Percentiles rank a stretch among this genome's conserved stretches.
Evolutionary conservation across 2,329 filamentous ascomycete species (phyloP).

Genomic region (Scedosporium aurantiacum): DNA sequence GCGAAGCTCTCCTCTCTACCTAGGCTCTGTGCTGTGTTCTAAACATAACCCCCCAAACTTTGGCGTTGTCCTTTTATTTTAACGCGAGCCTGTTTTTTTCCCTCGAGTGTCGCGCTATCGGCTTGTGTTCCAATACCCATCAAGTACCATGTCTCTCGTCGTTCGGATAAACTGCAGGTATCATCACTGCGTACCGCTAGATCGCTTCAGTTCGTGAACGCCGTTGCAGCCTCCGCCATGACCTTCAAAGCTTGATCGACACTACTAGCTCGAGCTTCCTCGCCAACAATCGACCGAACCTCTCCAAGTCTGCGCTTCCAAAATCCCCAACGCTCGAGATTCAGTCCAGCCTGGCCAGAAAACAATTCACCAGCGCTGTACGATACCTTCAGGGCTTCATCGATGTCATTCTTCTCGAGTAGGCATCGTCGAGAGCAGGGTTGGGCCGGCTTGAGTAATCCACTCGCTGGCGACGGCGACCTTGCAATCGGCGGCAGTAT

Average conservation of each 20-base stretch:
- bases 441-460: neutral
- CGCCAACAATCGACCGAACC: neutral
- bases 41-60: no score
- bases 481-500: neutral
- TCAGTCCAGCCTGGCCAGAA: neutral
- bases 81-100: no score
- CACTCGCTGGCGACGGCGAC: neutral
- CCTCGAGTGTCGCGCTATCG: no score
- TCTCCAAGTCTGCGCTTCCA: neutral
- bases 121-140: no score
- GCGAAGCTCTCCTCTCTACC: no score
- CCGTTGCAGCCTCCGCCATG: neutral
- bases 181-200: no score
- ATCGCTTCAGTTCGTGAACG: neutral
- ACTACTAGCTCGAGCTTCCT: neutral
- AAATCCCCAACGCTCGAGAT: neutral
- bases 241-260: neutral
- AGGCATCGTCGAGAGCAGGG: neutral
- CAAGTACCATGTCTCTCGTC: no score
- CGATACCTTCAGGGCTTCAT: neutral
- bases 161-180: no score
- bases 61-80: no score
- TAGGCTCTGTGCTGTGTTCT: no score
- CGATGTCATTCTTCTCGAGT: neutral
- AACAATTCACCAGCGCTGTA: neutral